Evolutionary conservation across 495 filamentous ascomycete species (phyloP).

Genomic region (Hyphodiscus hymeniophilus): DNA sequence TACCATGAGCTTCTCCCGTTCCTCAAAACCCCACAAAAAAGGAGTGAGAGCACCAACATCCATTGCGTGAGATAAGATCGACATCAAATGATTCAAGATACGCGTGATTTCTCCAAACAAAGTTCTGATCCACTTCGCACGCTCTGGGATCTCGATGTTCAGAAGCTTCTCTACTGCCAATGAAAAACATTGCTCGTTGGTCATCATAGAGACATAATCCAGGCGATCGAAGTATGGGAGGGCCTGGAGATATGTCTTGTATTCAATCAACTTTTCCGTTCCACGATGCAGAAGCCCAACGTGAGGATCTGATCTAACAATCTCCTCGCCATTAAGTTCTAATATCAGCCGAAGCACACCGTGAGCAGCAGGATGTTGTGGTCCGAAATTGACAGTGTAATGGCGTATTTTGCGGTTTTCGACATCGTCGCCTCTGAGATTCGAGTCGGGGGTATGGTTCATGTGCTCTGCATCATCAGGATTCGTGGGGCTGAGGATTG

Average conservation of each 20-base stretch:
- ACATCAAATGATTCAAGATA: slow-evolving; percentile 97
- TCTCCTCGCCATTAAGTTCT: slow-evolving; percentile 96
- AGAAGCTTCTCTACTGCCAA: slow-evolving; percentile 96
- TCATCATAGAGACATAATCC: slow-evolving; percentile 99
- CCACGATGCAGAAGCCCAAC: slow-evolving; percentile 94
- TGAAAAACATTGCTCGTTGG: slow-evolving; percentile 96
- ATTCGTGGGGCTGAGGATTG: slow-evolving; percentile 20
- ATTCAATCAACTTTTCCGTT: slow-evolving; percentile 99
- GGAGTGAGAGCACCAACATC: slow-evolving; percentile 97
- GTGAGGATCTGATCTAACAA: slow-evolving; percentile 92
- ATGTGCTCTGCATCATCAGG: slow-evolving; percentile 32
- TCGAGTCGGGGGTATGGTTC: slow-evolving; percentile 36
- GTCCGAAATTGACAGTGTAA: slow-evolving; percentile 99
- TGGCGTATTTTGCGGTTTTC: slow-evolving; percentile 85
- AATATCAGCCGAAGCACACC: slow-evolving; percentile 97
- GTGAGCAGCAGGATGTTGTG: slow-evolving; percentile 97
- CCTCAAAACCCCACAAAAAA: slow-evolving; percentile 99
- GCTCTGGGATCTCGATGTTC: slow-evolving; percentile 91
- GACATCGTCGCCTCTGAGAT: slow-evolving; percentile 38
- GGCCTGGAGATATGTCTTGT: slow-evolving; percentile 97
- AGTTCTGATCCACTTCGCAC: slow-evolving; percentile 96
- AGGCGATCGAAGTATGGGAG: slow-evolving; percentile 98
- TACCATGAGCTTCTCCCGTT: slow-evolving; percentile 99
- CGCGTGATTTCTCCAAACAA: slow-evolving; percentile 95
- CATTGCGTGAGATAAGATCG: slow-evolving; percentile 96